Evolutionary conservation across 441 rosid genomes (phyloP).

Genomic region (Flueggea neowawraea): DNA sequence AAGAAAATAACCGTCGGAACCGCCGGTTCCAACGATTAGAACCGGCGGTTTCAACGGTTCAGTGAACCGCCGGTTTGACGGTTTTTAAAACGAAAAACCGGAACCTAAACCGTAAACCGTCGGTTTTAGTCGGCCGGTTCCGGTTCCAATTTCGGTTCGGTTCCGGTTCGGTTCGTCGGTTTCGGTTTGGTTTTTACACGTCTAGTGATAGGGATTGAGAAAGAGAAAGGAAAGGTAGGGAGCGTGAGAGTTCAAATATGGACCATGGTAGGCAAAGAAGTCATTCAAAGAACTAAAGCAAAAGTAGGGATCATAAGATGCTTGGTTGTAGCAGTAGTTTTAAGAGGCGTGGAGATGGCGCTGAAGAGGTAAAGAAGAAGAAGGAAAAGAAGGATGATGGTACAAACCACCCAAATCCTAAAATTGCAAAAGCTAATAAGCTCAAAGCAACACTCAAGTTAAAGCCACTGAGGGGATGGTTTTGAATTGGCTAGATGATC

Average conservation of each 20-base stretch:
- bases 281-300: conserved; percentile 55
- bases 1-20: too few relatives aligned
- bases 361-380: conserved; percentile 68
- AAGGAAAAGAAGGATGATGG: conserved; percentile 80
- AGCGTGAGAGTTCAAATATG: conserved; percentile 58
- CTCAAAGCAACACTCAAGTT: conserved; percentile 70
- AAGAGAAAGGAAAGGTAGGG: conserved; percentile 60
- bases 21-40: too few relatives aligned
- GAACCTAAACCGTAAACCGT: too few relatives aligned
- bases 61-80: too few relatives aligned
- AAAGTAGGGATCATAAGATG: conserved; percentile 79
- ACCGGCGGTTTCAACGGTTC: too few relatives aligned
- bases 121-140: too few relatives aligned
- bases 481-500: too few relatives aligned
- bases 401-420: conserved; percentile 74
- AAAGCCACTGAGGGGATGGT: conserved; percentile 51
- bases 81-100: too few relatives aligned
- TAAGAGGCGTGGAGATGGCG: conserved; percentile 36
- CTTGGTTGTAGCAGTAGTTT: conserved; percentile 49
- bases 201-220: conserved; percentile 55
- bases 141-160: too few relatives aligned
- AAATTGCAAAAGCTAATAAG: conserved; percentile 88
- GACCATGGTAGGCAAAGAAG: conserved; percentile 72
- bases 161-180: too few relatives aligned
- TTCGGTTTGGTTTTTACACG: too few relatives aligned